These are phyloP conservation scores for Candida gorgasii DNA, from an alignment of 805 yeast species.

Conservation along the genomic window DNA sequence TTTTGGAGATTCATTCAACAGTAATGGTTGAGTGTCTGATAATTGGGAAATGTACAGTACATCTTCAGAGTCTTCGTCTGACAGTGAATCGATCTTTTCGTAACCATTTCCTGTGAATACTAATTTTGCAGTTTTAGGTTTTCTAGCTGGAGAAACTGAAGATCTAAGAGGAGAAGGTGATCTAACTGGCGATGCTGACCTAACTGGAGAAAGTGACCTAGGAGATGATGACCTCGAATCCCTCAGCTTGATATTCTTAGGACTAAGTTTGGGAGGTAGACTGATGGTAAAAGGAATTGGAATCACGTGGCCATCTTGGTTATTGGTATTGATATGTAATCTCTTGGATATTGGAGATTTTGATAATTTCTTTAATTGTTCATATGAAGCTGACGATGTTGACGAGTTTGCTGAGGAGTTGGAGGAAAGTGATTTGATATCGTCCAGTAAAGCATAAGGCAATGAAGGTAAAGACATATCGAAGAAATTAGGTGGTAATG, in stretches of 20 bases:
- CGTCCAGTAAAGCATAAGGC: constrained; percentile 23
- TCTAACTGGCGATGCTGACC: constrained; percentile 9
- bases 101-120: constrained; percentile 37
- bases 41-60: background rate
- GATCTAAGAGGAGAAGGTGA: constrained; percentile 11
- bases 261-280: constrained; percentile 42
- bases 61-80: constrained; percentile 17
- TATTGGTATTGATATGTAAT: constrained; percentile 33
- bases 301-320: constrained; percentile 28
- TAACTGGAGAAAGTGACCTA: constrained; percentile 8
- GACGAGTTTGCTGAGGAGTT: constrained; percentile 14
- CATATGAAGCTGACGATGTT: constrained; percentile 7
- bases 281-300: constrained; percentile 45
- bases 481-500: constrained; percentile 21
- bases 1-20: background rate
- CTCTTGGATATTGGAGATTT: constrained; percentile 37
- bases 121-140: constrained; percentile 11
- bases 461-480: constrained; percentile 23
- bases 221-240: constrained; percentile 7
- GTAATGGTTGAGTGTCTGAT: background rate
- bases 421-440: constrained; percentile 26
- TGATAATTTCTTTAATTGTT: constrained; percentile 23
- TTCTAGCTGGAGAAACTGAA: constrained; percentile 9
- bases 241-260: constrained; percentile 20
- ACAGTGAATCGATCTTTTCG: constrained; percentile 33